Conservation (phyloP, 2,329 filamentous ascomycete species). For the Teratosphaeria viscida region DNA sequence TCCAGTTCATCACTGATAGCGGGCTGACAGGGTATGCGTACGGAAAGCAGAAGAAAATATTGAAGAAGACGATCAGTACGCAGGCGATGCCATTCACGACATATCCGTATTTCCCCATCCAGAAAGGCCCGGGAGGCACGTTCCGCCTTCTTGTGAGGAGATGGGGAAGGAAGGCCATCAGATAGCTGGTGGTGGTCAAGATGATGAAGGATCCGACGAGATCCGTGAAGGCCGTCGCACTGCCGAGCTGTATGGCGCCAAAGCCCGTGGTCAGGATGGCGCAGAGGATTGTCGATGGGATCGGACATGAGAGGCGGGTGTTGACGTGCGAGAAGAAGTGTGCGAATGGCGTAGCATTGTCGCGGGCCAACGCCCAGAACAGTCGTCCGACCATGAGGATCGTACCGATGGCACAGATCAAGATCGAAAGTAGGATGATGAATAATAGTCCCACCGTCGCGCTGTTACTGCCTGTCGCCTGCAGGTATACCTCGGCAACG, state of each 20-base stretch:
- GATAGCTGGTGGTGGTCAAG: slow-evolving; percentile 24
- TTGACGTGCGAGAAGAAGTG: slow-evolving; percentile 44
- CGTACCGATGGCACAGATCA: slow-evolving; percentile 42
- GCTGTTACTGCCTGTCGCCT: slow-evolving; percentile 38
- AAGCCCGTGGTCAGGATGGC: slow-evolving; percentile 38
- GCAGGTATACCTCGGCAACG: slow-evolving; percentile 37
- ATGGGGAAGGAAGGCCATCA: slow-evolving; percentile 27
- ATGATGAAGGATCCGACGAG: slow-evolving; percentile 29
- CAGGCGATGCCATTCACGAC: slow-evolving; percentile 24
- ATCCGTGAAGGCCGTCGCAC: slow-evolving; percentile 24
- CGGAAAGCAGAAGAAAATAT: slow-evolving; percentile 28
- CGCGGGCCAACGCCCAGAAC: slow-evolving; percentile 39
- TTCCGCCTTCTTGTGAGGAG: slow-evolving; percentile 23
- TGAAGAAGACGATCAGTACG: slow-evolving; percentile 26
- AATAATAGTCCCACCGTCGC: slow-evolving; percentile 49
- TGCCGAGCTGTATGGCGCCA: slow-evolving; percentile 25
- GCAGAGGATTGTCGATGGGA: slow-evolving; percentile 49
- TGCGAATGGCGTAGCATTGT: slow-evolving; percentile 50
- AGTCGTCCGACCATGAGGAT: slow-evolving; percentile 35
- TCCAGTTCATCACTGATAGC: slow-evolving; percentile 27
- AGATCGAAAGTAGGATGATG: slow-evolving; percentile 43
- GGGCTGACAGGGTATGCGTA: slow-evolving; percentile 19
- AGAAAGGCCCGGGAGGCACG: slow-evolving; percentile 25
- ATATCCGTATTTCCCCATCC: slow-evolving; percentile 25
- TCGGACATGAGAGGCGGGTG: slow-evolving; percentile 45